Base-by-base conservation (phyloP, 1,284 basidiomycete genomes). In the Rhodotorula sp. region DNA sequence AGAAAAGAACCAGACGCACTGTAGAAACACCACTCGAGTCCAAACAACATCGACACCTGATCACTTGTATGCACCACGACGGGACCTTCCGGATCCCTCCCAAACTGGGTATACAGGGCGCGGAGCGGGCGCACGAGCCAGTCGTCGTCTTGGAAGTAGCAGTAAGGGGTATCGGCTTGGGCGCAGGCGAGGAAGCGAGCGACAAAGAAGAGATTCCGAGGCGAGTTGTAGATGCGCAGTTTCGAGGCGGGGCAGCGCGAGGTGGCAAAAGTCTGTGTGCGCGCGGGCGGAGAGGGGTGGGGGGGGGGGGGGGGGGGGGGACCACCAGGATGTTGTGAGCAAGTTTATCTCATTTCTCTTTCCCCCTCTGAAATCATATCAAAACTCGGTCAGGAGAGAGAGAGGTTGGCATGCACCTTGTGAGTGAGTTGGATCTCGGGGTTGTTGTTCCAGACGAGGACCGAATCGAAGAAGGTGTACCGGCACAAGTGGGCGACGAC, bases 111-210 rank as follows among this genome's bases (percentile, higher is more conserved):
- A 68, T 79, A 79, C 37, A 76, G 65, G 4, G 76, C 70, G 4
- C 76, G 62, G 3, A 79, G 42, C 2, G 76, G 70, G 26, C 60
- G 70, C 18, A 79, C 75, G 49, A 79, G 62, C 65, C 71, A 79
- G 71, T 79, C 78, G 63, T 79, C 78, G 73, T 79, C 78, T 60
- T 79, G 78, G 69, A 79, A 77, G 70, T 69, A 78, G 65, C 78
- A 79, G 65, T 72, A 66, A 15, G 68, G 68, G 2, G 78, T 78
- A 0, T 54, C 17, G 6, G 77, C 64, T 42, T 74, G 68, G 7
- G 72, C 53, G 65, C 78, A 79, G 3, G 77, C 78, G 56, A 79
- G 69, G 63, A 75, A 76, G n/a, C 78, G 75, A 1, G 77, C 71
- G 56, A 77, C 20, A 66, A 79, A 79, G 51, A 78, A 70, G 20